Evolutionary conservation across 805 yeast genomes (phyloP), one percentile per base, ranked within the genome.

Genomic region (Metahyphopichia silvanorum): DNA sequence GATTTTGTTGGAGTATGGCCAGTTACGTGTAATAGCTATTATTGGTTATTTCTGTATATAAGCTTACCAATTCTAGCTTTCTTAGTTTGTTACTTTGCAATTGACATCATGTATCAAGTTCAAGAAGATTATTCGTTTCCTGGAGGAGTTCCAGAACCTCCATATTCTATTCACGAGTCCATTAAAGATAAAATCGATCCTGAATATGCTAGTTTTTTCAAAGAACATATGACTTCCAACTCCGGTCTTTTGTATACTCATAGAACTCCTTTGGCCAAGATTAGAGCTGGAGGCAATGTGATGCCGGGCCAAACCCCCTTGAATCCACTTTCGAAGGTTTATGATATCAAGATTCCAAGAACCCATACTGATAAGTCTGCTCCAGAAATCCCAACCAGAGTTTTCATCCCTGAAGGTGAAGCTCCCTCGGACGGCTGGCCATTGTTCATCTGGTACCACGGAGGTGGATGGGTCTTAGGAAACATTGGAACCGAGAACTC

Each of bases 381-480:
- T 38, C 35, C 45, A 37, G 25, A 24, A 4, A 35, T 54, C 20
- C 55, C 55, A 3, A 53, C 53, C 10, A 49, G 73, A 35, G 66
- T 66, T 2, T 67, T 64, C 35, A 53, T 55, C 20, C 71, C 72
- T 13, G 40, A 49, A 13, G 65, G 59, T 5, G 27, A 31, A 4
- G 42, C 49, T 7, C 71, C 70, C 3, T 44, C 25, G 9, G 48
- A 35, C 6, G 70, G 69, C 8, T 63, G 60, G 59, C 71, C 71
- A 8, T 43, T 59, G 14, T 47, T 55, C 22, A 36, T 67, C 18
- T 64, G 61, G 59, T 63, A 43, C 48, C 74, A 68, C 36, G 74
- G 73, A 15, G 73, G 74, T 18, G 73, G 73, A 2, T 67, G 69
- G 65, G 67, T 59, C 1, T 47, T 66, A 12, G 73, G 73, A 2